Base-by-base conservation (phyloP, 495 filamentous ascomycete genomes). In the Talaromyces borbonicus region DNA sequence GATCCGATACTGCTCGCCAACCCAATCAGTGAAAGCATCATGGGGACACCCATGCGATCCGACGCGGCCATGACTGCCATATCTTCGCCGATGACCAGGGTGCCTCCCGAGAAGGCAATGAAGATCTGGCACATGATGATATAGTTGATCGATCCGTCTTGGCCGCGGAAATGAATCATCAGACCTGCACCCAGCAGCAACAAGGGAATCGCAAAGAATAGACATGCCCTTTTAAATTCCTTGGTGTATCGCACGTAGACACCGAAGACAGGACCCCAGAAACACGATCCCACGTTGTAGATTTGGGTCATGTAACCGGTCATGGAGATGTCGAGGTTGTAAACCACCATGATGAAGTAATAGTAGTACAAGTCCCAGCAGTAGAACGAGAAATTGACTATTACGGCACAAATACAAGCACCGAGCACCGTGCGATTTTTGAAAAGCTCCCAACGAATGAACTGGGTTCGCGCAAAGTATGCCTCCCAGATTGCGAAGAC, bases 51-150 rank as follows among this genome's bases (percentile, higher is more conserved):
- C 43, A 86, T 73, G 2, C 73, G 63, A 18, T 63, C 62, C 5
- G 77, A 72, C 3, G 74, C 77, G 0, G 84, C 80, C 82, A 88
- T 84, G 59, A 79, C 77, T 3, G 82, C 83, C 59, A 88, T 83
- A 48, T 89, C 77, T 52, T 83, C 72, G 40, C 67, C 71, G 55
- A 88, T 83, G 44, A 87, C 63, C 5, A 83, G 54, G 2, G 74
- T 79, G 25, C 79, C 79, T 14, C 81, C 83, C 11, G 71, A 68
- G 43, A 90, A 76, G 22, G 84, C 79, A 52, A 88, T 85, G 63
- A 87, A 81, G 58, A 88, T 84, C 60, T 88, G 83, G 52, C 76
- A 81, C 79, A 87, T 84, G 61, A 87, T 66, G 15, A 89, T 62
- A 57, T 80, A 85, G 19, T 80, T 83, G 37, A 87, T 67, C 38